Percentiles rank a stretch among this genome's conserved stretches.
Conservation (phyloP, 768 basidiomycete genomes). For the Lactarius trivialis region DNA sequence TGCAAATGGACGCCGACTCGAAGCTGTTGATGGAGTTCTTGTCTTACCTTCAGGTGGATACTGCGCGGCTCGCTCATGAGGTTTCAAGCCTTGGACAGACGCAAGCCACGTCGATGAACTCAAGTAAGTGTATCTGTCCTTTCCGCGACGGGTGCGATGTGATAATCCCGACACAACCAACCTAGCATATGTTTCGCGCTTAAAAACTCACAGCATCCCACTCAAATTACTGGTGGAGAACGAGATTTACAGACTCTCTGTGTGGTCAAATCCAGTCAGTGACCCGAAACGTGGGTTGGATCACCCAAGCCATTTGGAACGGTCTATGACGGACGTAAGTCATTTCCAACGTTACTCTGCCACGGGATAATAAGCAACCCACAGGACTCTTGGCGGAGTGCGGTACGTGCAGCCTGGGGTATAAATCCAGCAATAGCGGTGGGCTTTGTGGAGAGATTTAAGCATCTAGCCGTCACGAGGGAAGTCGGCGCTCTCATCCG, state of each 20-base stretch:
- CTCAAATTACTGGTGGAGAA: conserved; percentile 84
- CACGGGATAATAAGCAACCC: conserved; percentile 12
- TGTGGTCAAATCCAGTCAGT: conserved; percentile 86
- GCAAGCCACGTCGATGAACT: conserved; percentile 31
- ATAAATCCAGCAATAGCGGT: conserved; percentile 78
- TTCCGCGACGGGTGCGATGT: conserved; percentile 23
- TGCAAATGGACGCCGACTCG: conserved; percentile 85
- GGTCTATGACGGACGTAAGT: conserved; percentile 56
- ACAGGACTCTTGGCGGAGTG: conserved; percentile 58
- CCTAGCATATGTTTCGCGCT: conserved; percentile 34
- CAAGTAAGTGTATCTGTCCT: conserved; percentile 31
- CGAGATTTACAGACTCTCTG: conserved; percentile 76
- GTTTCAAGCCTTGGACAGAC: conserved; percentile 58
- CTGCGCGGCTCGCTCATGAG: conserved; percentile 48
- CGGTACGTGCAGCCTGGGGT: conserved; percentile 73
- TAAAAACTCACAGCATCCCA: conserved; percentile 65
- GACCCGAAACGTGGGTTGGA: conserved; percentile 66
- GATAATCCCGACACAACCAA: conserved; percentile 48
- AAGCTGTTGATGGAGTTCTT: conserved; percentile 82
- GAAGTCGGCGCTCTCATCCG: conserved; percentile 76
- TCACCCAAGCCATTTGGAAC: conserved; percentile 48
- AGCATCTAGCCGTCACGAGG: conserved; percentile 49
- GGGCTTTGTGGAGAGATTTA: conserved; percentile 85
- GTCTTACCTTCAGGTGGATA: conserved; percentile 67
- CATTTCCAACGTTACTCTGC: neutral